Evolutionary conservation across 2,329 filamentous ascomycete species (phyloP).

Genomic region (Pestalotiopsis sp.): DNA sequence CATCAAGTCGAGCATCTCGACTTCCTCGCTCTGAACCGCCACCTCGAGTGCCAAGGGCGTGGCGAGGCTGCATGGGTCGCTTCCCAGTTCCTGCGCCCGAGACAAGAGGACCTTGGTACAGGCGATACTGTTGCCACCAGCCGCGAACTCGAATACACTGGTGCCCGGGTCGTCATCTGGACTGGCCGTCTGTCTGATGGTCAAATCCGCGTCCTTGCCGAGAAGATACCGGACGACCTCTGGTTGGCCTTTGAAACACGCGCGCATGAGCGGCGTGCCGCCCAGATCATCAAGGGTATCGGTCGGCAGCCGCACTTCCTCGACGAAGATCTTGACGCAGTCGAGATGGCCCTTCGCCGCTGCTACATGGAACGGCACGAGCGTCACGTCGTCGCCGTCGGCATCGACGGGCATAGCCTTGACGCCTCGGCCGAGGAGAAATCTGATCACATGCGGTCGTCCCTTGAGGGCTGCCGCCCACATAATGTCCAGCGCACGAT

Average conservation of each 20-base stretch:
- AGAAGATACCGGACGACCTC: background rate
- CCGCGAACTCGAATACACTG: background rate
- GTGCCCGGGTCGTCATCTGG: background rate
- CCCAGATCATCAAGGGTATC: background rate
- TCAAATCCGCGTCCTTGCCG: background rate
- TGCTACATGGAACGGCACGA: background rate
- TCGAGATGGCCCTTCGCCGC: background rate
- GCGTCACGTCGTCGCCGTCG: background rate
- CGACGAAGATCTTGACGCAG: background rate
- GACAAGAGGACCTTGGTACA: background rate
- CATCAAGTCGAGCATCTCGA: background rate
- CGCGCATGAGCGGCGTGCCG: slow-evolving; percentile 3
- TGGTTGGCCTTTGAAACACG: background rate
- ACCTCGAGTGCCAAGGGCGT: background rate
- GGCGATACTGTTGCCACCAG: background rate
- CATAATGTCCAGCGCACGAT: background rate
- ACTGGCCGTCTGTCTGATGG: background rate
- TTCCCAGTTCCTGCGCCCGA: background rate
- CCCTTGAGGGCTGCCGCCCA: background rate
- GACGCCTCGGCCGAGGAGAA: background rate
- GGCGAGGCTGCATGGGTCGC: background rate
- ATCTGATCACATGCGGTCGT: background rate
- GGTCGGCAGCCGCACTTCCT: background rate
- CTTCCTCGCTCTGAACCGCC: background rate
- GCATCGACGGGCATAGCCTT: background rate